phyloP scores from a whole-genome alignment of 345 rosid genomes.

The Crucihimalaya himalaica region DNA sequence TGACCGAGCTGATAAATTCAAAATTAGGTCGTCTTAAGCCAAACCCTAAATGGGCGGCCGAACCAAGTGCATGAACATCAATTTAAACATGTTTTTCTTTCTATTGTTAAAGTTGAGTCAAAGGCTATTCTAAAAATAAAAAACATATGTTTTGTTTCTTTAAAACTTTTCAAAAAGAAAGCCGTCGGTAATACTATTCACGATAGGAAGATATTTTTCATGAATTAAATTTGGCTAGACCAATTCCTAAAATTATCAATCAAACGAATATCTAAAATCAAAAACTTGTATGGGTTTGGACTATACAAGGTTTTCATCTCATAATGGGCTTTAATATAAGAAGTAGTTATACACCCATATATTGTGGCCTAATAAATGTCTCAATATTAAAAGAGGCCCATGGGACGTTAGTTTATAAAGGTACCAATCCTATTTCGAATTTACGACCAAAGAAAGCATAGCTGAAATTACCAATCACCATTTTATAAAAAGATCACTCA shows the following conservation, averaged over 20 bases:
- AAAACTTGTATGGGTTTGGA: not conserved
- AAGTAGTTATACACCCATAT: not conserved
- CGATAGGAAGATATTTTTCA: not conserved
- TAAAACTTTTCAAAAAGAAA: not conserved
- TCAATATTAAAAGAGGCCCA: not conserved
- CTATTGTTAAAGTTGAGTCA: not conserved
- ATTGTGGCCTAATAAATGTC: not conserved
- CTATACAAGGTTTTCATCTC: not conserved
- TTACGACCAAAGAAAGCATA: not conserved
- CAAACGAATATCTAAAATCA: not conserved
- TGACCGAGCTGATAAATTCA: not conserved
- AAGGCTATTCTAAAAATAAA: not conserved
- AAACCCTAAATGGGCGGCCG: constrained; percentile 17
- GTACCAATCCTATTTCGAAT: not conserved
- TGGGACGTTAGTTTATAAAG: not conserved
- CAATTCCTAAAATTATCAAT: not conserved
- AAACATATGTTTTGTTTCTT: not conserved
- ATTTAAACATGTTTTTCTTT: constrained; percentile 23
- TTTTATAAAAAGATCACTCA: too few relatives aligned
- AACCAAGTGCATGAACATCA: constrained; percentile 30
- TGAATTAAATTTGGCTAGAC: not conserved
- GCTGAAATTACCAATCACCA: not conserved
- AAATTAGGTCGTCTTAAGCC: not conserved
- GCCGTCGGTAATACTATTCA: constrained; percentile 11
- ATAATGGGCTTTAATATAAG: not conserved